Conservation (phyloP, 148 eudicot genomes). For the Cornus kousa region DNA sequence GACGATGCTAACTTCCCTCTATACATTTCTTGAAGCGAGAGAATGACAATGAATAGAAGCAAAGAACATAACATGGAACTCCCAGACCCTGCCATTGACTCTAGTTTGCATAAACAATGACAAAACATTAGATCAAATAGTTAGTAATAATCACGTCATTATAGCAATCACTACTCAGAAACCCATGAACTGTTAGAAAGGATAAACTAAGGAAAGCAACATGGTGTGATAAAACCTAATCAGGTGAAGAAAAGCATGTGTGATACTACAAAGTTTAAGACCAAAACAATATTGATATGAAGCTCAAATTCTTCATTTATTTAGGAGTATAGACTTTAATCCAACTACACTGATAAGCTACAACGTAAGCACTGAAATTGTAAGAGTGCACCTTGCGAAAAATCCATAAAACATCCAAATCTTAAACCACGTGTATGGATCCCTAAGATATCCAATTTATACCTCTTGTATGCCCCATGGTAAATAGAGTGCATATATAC, state of each 20-base stretch:
- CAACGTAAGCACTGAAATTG: background rate
- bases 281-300: background rate
- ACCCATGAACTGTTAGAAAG: background rate
- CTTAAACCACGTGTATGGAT: background rate
- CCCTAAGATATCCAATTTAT: background rate
- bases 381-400: background rate
- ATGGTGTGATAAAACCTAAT: background rate
- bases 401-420: background rate
- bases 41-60: conserved; percentile 56
- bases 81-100: conserved; percentile 68
- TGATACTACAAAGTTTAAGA: background rate
- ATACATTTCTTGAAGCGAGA: conserved; percentile 79
- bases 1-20: conserved; percentile 82
- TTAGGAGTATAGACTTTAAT: background rate
- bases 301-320: background rate
- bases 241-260: background rate
- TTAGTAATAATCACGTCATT: background rate
- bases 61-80: conserved; percentile 79
- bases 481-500: background rate
- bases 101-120: conserved; percentile 2
- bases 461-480: background rate
- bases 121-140: background rate
- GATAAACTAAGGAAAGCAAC: background rate
- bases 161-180: background rate
- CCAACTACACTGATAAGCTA: background rate